Base-by-base conservation (phyloP, 345 rosid species). In the Eucalyptus erythrocorys region DNA sequence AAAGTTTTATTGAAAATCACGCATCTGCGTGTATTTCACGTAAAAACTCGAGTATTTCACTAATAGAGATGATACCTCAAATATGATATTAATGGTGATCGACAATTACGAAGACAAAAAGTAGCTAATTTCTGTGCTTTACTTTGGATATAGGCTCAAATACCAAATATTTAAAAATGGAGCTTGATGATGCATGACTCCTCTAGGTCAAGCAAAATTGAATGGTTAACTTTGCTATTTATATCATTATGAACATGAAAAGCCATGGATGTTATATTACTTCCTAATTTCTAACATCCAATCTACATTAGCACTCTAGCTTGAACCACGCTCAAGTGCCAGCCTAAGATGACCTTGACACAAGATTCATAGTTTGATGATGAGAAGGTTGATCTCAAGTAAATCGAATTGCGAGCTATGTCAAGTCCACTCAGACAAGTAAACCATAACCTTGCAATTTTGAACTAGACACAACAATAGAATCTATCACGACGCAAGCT, bases 41-140 rank as follows among this genome's bases (percentile, higher is more conserved):
- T 51, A 19, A 51, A 19, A 51, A 51, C 21, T 24, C n/a, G 0
- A 1, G 8, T 59, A 0, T 27, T 27, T 27, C 32, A 27, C 66
- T 59, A 59, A 59, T 27, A 59, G 66, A 59, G 66, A 12, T 11
- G 32, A 11, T 13, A 27, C 16, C 61, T 55, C 30, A 55, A 55
- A 55, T 24, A 55, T 24, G 61, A 55, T 22, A 55, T 55, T 8
- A 55, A 55, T 24, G 27, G 61, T 24, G 61, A 55, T 55, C 61
- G 8, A 22, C 61, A 55, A 55, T 22, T 55, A 55, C 1, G 3
- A 15, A 10, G 16, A 59, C 1, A 27, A 0, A 0, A 1, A 6
- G 9, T n/a, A n/a, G 37, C 76, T 14, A 2, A 64, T 64, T 64
- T 64, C 2, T n/a, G 40, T 2, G 21, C 37, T 64, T 64, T 64